A percentile compares a stretch with the other conserved stretches of the same genome.
Evolutionary conservation across 2,329 filamentous ascomycete genomes (phyloP).

Genomic region (Sporothrix sp.): DNA sequence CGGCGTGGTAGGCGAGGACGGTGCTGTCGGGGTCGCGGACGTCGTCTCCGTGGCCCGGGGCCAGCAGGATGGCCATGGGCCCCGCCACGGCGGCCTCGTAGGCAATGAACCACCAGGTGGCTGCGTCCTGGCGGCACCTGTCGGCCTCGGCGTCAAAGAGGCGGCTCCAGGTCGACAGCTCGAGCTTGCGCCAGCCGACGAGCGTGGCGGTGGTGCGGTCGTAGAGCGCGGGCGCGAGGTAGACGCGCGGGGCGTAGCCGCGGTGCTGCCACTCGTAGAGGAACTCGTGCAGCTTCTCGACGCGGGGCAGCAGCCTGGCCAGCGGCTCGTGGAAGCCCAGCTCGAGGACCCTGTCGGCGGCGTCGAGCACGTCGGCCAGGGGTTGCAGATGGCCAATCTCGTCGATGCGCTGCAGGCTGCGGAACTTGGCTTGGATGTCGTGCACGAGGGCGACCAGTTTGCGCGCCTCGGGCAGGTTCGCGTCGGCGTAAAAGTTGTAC

Average conservation of each 20-base stretch:
- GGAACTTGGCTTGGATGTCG: conserved; percentile 62
- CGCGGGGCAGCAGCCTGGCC: conserved; percentile 72
- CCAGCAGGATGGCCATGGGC: conserved; percentile 52
- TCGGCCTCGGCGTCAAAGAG: conserved; percentile 75
- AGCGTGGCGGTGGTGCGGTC: conserved; percentile 71
- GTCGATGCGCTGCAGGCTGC: conserved; percentile 55
- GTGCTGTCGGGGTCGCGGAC: neutral
- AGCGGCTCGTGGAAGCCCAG: conserved; percentile 74
- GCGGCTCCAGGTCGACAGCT: conserved; percentile 84
- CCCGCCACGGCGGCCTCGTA: conserved; percentile 81
- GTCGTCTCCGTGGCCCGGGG: conserved; percentile 34
- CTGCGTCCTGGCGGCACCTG: conserved; percentile 67
- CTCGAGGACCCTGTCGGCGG: conserved; percentile 64
- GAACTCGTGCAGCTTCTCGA: conserved; percentile 78
- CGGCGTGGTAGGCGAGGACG: conserved; percentile 50
- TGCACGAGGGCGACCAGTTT: conserved; percentile 61
- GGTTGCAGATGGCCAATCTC: conserved; percentile 65
- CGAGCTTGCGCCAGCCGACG: conserved; percentile 81
- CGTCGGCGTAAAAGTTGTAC: conserved; percentile 86
- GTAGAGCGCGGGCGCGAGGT: conserved; percentile 60
- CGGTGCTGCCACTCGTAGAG: conserved; percentile 90
- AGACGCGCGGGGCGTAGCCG: conserved; percentile 73
- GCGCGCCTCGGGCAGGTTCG: conserved; percentile 66
- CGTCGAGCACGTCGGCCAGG: conserved; percentile 65
- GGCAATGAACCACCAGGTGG: conserved; percentile 92